Base-by-base conservation (phyloP, 1,284 basidiomycete genomes). In the Veloporphyrellus conicus region DNA sequence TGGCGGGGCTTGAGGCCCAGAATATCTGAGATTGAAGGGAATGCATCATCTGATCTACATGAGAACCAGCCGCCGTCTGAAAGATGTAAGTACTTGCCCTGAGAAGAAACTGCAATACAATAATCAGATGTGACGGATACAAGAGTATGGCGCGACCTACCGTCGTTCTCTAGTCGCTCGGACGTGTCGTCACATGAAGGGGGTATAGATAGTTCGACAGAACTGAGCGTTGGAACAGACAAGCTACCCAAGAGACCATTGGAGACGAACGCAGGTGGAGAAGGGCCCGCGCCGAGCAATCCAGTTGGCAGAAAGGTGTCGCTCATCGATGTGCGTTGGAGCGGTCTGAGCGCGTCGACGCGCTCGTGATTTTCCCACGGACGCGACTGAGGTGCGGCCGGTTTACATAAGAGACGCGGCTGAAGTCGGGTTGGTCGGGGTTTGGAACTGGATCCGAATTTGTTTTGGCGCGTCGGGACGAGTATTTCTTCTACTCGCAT, bases 401-500 rank as follows among this genome's bases (percentile, higher is more conserved):
- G 5, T 4, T 25, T 60, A 66, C 54, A 44, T 65, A 65, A 65
- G 28, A 22, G 2, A 29, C 16, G 48, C 62, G 62, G 62, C 57
- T 25, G 58, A 67, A 67, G 39, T 61, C 62, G 62, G 62, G 53
- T 50, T 29, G 1, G 37, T 64, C 62, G 65, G 62, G 55, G 54
- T 15, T 60, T 62, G 14, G n/a, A 65, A 2, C 62, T 61, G 65
- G 55, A 40, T 51, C 58, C 25, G 35, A 64, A 63, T 27, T 49
- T 37, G 8, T 4, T n/a, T 52, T 47, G 42, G 47, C 61, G 57
- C 36, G 53, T 49, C 32, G 47, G 34, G 43, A 39, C 48, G 51
- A 41, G 58, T 67, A 68, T 65, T 68, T 65, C 67, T 65, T 68
- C 50, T 46, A 50, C 49, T 54, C 41, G 31, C 53, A 34, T 49